These are phyloP conservation scores for Fusarium redolens DNA, from an alignment of 2,329 filamentous ascomycete genomes.

Conservation along the genomic window DNA sequence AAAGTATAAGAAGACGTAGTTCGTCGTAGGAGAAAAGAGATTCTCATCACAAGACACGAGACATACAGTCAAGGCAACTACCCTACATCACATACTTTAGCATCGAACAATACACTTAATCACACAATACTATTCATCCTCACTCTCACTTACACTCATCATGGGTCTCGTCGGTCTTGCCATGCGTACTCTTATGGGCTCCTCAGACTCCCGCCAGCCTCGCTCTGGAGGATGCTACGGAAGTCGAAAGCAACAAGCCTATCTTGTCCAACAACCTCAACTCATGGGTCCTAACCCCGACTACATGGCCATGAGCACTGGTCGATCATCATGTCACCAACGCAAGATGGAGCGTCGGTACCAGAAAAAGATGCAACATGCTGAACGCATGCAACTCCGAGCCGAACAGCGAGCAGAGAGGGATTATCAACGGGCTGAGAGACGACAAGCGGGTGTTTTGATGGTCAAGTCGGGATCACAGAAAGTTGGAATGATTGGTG, in stretches of 20 bases:
- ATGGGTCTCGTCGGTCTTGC: slow-evolving; percentile 39
- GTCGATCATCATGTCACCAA: slow-evolving; percentile 13
- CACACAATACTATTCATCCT: not conserved
- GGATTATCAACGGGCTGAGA: slow-evolving; percentile 18
- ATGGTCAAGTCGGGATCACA: slow-evolving; percentile 12
- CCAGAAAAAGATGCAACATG: slow-evolving; percentile 33
- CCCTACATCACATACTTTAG: not conserved
- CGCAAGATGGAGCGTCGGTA: slow-evolving; percentile 35
- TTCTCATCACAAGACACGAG: not conserved
- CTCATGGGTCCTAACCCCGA: not conserved
- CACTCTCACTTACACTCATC: not conserved
- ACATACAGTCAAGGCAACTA: not conserved
- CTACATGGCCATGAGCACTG: not conserved
- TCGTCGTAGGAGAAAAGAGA: not conserved
- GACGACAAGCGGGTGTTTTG: slow-evolving; percentile 25
- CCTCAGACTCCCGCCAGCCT: not conserved
- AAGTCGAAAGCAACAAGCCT: not conserved
- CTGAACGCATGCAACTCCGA: slow-evolving; percentile 36
- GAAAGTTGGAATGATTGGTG: not conserved
- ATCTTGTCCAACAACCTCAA: slow-evolving; percentile 11
- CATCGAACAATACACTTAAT: not conserved
- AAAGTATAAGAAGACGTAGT: slow-evolving; percentile 16
- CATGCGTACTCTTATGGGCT: slow-evolving; percentile 2
- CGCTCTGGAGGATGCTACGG: not conserved
- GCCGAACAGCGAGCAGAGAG: slow-evolving; percentile 34